Conservation (phyloP, 2,329 filamentous ascomycete species). For the Claviceps cyperi region DNA sequence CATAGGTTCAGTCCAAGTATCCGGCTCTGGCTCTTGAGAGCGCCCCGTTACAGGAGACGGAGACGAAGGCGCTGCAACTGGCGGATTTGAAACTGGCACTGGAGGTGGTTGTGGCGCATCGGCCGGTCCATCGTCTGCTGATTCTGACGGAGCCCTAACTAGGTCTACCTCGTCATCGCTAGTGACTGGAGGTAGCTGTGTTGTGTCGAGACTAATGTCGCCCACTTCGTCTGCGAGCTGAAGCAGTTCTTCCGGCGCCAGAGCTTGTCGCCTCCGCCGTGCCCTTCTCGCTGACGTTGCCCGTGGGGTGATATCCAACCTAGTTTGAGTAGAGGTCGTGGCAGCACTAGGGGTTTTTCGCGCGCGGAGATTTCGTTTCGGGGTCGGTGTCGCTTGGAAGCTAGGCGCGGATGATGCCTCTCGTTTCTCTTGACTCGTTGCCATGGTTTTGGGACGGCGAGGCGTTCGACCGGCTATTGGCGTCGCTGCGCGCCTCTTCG, state of each 20-base stretch:
- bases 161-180: constrained; percentile 17
- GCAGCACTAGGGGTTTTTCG: constrained; percentile 13
- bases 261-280: constrained; percentile 11
- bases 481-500: constrained; percentile 32
- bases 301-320: constrained; percentile 8
- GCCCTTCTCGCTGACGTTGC: constrained; percentile 7
- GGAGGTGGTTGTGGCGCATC: not conserved
- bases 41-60: constrained; percentile 5
- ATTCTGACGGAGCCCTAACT: constrained; percentile 12
- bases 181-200: constrained; percentile 7
- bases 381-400: constrained; percentile 18
- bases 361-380: constrained; percentile 14
- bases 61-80: constrained; percentile 2
- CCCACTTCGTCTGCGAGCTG: constrained; percentile 12
- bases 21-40: constrained; percentile 18
- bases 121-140: constrained; percentile 1
- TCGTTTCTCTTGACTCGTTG: constrained; percentile 15
- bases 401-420: constrained; percentile 10
- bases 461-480: constrained; percentile 23
- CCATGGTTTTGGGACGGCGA: constrained; percentile 18
- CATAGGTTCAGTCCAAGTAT: constrained; percentile 31
- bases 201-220: constrained; percentile 7
- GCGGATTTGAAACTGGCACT: no score
- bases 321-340: constrained; percentile 10
- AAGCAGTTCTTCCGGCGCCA: constrained; percentile 14